A percentile compares a stretch with the other conserved stretches of the same genome.
Evolutionary conservation across 495 filamentous ascomycete genomes (phyloP).

Genomic region (Lichenothelia convexa): DNA sequence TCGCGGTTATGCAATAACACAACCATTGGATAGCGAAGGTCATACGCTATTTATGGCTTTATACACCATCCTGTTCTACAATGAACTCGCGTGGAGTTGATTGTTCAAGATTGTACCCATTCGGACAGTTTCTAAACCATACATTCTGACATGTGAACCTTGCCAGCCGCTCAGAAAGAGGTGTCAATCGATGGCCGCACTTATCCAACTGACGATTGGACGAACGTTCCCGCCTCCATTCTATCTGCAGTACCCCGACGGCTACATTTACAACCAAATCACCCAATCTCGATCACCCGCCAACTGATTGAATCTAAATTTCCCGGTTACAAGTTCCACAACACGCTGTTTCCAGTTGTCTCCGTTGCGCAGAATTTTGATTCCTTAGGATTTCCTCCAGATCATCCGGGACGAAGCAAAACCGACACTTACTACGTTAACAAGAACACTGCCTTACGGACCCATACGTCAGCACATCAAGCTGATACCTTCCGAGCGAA

Average conservation of each 20-base stretch:
- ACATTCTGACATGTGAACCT: no score
- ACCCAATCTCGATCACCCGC: constrained; percentile 80
- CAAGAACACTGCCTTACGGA: constrained; percentile 62
- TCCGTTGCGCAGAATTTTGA: constrained; percentile 81
- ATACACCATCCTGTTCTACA: no score
- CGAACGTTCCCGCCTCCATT: constrained; percentile 63
- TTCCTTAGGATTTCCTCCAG: constrained; percentile 72
- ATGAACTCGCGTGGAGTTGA: no score
- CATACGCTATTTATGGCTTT: no score
- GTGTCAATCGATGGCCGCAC: constrained; percentile 38
- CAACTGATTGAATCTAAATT: constrained; percentile 85
- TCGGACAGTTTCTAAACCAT: no score
- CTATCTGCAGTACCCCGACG: constrained; percentile 50
- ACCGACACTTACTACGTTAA: constrained; percentile 97
- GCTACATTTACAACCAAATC: constrained; percentile 71
- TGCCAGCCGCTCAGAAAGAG: not conserved
- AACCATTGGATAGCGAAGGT: no score
- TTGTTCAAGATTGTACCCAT: no score
- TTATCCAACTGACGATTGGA: constrained; percentile 64
- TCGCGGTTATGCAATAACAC: no score
- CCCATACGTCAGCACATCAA: constrained; percentile 88
- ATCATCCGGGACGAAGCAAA: constrained; percentile 75
- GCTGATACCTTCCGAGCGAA: constrained; percentile 60
- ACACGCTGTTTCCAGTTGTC: constrained; percentile 67
- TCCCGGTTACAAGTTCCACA: constrained; percentile 56